Evolutionary conservation across 176 grass and related monocot genomes (phyloP).

Genomic region (Musa itinerans): DNA sequence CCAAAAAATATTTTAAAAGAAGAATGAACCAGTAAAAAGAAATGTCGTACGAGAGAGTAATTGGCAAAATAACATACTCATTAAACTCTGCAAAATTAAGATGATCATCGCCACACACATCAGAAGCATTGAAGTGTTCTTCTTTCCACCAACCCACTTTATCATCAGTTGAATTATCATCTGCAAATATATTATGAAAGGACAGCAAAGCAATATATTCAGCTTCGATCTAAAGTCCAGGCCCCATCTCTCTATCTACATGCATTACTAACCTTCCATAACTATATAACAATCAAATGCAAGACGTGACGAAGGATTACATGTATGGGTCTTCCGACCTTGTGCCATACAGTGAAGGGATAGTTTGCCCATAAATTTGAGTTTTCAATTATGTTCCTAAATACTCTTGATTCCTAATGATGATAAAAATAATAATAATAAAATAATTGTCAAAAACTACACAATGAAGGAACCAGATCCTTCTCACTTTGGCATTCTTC

Average conservation of each 20-base stretch:
- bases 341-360: too few relatives aligned
- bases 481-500: too few relatives aligned
- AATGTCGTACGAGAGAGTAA: not conserved
- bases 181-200: conserved; percentile 29
- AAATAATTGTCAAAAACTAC: too few relatives aligned
- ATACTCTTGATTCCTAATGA: too few relatives aligned
- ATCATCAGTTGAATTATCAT: conserved; percentile 67
- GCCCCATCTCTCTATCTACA: not conserved
- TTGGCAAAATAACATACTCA: conserved; percentile 45
- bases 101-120: conserved; percentile 57
- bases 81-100: conserved; percentile 88
- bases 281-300: not conserved
- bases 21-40: conserved; percentile 20
- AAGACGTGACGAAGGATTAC: too few relatives aligned
- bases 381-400: too few relatives aligned
- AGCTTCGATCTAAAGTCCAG: not conserved
- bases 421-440: too few relatives aligned
- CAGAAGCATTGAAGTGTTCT: conserved; percentile 73
- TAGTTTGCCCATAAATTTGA: too few relatives aligned
- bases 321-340: too few relatives aligned
- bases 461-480: too few relatives aligned
- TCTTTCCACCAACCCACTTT: conserved; percentile 87
- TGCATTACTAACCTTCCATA: not conserved
- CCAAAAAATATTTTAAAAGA: conserved; percentile 23
- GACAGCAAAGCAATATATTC: not conserved